These are phyloP conservation scores for Lactifluus hygrophoroides DNA, from an alignment of 768 basidiomycete species.

Conservation along the genomic window DNA sequence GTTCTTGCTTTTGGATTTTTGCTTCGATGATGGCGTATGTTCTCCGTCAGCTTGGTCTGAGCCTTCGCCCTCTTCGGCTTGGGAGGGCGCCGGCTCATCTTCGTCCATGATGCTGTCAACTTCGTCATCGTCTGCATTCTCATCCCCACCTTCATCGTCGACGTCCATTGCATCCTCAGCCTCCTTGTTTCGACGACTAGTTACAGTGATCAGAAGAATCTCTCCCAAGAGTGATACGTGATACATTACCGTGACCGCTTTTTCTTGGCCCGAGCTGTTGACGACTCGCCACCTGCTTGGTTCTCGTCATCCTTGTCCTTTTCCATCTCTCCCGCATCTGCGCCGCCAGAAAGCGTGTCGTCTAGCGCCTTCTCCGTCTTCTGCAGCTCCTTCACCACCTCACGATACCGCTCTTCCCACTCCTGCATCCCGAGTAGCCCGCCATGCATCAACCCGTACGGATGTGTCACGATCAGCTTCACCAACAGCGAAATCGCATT, in stretches of 20 bases:
- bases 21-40: neutral
- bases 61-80: slow-evolving; percentile 23
- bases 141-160: slow-evolving; percentile 35
- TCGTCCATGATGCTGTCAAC: slow-evolving; percentile 30
- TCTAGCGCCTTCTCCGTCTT: slow-evolving; percentile 62
- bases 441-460: slow-evolving; percentile 78
- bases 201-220: neutral
- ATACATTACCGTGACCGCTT: slow-evolving; percentile 26
- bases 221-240: neutral
- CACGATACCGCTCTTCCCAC: slow-evolving; percentile 67
- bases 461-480: slow-evolving; percentile 77
- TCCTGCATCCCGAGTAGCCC: slow-evolving; percentile 63
- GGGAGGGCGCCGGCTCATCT: slow-evolving; percentile 28
- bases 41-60: slow-evolving; percentile 17
- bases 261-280: slow-evolving; percentile 21
- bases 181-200: neutral
- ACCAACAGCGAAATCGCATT: slow-evolving; percentile 68
- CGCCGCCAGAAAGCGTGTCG: slow-evolving; percentile 45
- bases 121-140: slow-evolving; percentile 33
- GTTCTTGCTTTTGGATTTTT: slow-evolving; percentile 31
- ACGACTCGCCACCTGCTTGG: slow-evolving; percentile 24
- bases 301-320: slow-evolving; percentile 23
- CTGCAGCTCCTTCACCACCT: slow-evolving; percentile 52
- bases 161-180: slow-evolving; percentile 50
- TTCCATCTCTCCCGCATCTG: slow-evolving; percentile 21